Evolutionary conservation across 2,329 filamentous ascomycete species (phyloP), one percentile per base, ranked within the genome.

Genomic region (Talaromyces sp.): DNA sequence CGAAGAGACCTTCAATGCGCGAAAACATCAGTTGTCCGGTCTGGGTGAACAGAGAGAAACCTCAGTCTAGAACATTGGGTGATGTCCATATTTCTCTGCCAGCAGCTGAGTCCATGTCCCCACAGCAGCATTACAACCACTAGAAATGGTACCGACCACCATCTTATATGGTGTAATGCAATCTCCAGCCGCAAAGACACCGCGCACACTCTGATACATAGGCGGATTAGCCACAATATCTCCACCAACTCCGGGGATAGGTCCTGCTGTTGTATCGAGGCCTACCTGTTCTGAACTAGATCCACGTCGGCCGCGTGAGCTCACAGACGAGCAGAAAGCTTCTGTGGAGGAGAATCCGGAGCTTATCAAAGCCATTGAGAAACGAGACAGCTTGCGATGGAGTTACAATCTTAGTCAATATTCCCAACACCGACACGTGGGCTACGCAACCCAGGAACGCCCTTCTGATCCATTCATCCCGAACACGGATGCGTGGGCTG

Each of bases 111-210:
- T 9, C 3, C 36, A 59, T 6, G 53, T 53, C 3, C 25, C 45
- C 2, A 52, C 25, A 10, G 41, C 45, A 4, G 53, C 53, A 46
- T 52, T 56, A 37, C 53, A 57, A 35, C 50, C 56, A 36, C 58
- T 62, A 1, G 59, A 62, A 37, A 61, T 58, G 1, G 56, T 57
- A 5, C 56, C 48, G 4, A 54, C 36, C 17, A 62, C 52, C 4
- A 56, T 40, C 59, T 65, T 65, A 8, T 60, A 48, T 31, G 57
- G 58, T 5, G 69, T 68, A 3, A 66, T 67, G 54, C 73, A 77
- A 67, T 85, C 82, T 0, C 83, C 82, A 1, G 73, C 79, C 0
- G 81, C 81, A 69, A 81, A 83, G 2, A 81, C 78, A 0, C 82
- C 82, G 2, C 70, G 67, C 0, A 83, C 74, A 54, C 67, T 80